Evolutionary conservation across 2,329 filamentous ascomycete genomes (phyloP).

Genomic region (Ascosphaera apis): DNA sequence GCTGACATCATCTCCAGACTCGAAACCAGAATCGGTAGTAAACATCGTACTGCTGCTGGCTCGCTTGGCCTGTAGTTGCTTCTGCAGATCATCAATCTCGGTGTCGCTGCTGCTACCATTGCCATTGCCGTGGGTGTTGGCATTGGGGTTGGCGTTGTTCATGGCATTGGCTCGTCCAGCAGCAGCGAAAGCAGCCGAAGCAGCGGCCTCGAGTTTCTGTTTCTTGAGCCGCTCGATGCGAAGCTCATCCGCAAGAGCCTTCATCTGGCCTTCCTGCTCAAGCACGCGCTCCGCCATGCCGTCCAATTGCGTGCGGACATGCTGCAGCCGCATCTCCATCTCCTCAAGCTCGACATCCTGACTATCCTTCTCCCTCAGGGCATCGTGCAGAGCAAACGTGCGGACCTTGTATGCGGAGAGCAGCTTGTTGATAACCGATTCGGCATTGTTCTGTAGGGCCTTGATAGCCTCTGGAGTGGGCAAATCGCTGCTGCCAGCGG

Average conservation of each 20-base stretch:
- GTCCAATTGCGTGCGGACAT: conserved; percentile 37
- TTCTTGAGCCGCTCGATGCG: conserved; percentile 20
- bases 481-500: conserved; percentile 25
- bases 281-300: conserved; percentile 32
- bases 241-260: conserved; percentile 25
- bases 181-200: no score
- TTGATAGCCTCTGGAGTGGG: conserved; percentile 31
- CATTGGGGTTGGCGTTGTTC: conserved; percentile 13
- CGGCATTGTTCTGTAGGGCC: conserved; percentile 32
- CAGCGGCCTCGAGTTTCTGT: conserved; percentile 12
- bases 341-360: conserved; percentile 39
- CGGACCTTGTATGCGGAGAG: conserved; percentile 33
- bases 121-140: conserved; percentile 13
- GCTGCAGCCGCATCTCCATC: conserved; percentile 30
- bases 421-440: conserved; percentile 29
- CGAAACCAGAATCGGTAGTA: conserved; percentile 34
- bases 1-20: conserved; percentile 32
- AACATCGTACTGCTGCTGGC: conserved; percentile 16
- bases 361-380: conserved; percentile 30
- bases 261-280: conserved; percentile 34
- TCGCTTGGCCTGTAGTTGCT: conserved; percentile 11
- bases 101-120: no score
- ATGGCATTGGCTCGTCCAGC: conserved; percentile 9
- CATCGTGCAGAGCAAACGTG: conserved; percentile 26
- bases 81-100: no score